Conservation (phyloP, 2,329 filamentous ascomycete genomes). For the Penicillium sp. region DNA sequence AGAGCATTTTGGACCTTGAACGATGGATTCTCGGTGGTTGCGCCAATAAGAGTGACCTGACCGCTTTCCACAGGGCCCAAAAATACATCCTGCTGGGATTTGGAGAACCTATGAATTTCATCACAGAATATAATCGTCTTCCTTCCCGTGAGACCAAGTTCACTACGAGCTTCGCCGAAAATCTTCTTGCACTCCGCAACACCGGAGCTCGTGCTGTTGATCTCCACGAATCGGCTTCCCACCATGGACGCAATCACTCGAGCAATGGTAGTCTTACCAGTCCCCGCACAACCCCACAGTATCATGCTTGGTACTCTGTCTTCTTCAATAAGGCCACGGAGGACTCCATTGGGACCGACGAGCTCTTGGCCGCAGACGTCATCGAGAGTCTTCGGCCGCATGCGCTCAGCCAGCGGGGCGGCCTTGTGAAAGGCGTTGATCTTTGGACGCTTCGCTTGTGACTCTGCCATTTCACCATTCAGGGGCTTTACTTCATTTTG, state of each 20-base stretch:
- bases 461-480: slow-evolving; percentile 33
- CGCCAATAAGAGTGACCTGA: slow-evolving; percentile 85
- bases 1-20: slow-evolving; percentile 90
- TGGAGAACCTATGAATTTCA: slow-evolving; percentile 90
- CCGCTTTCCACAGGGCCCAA: slow-evolving; percentile 88
- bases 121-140: slow-evolving; percentile 98
- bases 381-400: slow-evolving; percentile 80
- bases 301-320: slow-evolving; percentile 92
- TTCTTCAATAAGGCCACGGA: slow-evolving; percentile 81
- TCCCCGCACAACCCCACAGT: slow-evolving; percentile 62
- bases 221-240: slow-evolving; percentile 85
- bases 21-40: slow-evolving; percentile 94
- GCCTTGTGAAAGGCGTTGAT: slow-evolving; percentile 62
- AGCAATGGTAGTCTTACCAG: slow-evolving; percentile 68
- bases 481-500: slow-evolving; percentile 24
- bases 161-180: slow-evolving; percentile 78
- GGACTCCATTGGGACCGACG: slow-evolving; percentile 77
- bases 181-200: slow-evolving; percentile 91
- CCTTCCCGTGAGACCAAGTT: slow-evolving; percentile 74
- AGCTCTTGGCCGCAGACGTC: slow-evolving; percentile 90
- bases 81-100: slow-evolving; percentile 92
- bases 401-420: slow-evolving; percentile 87
- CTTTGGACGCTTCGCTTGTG: slow-evolving; percentile 64
- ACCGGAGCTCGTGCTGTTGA: slow-evolving; percentile 87
- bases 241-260: slow-evolving; percentile 81